Evolutionary conservation across 345 rosid genomes (phyloP).

Genomic region (Eucalyptus sp.): DNA sequence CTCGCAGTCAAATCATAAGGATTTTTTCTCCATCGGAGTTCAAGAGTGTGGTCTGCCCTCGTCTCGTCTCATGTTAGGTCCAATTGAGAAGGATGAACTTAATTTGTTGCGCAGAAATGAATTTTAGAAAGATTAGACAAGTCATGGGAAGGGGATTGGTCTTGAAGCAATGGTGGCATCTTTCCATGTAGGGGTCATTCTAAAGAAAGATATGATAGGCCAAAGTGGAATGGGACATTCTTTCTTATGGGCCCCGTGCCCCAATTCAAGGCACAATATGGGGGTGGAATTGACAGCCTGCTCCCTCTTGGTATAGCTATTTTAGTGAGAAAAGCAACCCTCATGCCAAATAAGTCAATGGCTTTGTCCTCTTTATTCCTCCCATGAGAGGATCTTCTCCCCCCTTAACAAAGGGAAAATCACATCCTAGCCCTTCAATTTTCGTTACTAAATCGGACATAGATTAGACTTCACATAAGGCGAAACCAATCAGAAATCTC

Average conservation of each 20-base stretch:
- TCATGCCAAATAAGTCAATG: not conserved
- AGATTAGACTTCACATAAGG: not conserved
- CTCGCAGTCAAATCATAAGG: accelerated
- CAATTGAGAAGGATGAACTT: not conserved
- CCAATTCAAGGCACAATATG: not conserved
- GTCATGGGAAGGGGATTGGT: not conserved
- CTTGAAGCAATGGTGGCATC: not conserved
- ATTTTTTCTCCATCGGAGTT: not conserved
- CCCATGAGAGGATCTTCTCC: not conserved
- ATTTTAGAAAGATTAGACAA: not conserved
- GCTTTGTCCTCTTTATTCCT: not conserved
- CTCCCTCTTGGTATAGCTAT: not conserved
- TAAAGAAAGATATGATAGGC: not conserved
- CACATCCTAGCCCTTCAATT: not conserved
- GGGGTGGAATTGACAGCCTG: not conserved
- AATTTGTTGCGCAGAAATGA: not conserved
- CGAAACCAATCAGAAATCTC: not conserved
- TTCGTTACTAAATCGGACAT: not conserved
- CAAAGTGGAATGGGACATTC: not conserved
- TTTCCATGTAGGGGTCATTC: not conserved
- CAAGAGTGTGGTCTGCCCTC: not conserved
- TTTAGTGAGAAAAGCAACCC: not conserved
- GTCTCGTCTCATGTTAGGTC: not conserved
- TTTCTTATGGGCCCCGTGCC: not conserved
- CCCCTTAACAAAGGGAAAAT: not conserved